A percentile compares a stretch with the other conserved stretches of the same genome.
Conservation (phyloP, 352 stramenopile genomes). For the Pythium phragmiticola region DNA sequence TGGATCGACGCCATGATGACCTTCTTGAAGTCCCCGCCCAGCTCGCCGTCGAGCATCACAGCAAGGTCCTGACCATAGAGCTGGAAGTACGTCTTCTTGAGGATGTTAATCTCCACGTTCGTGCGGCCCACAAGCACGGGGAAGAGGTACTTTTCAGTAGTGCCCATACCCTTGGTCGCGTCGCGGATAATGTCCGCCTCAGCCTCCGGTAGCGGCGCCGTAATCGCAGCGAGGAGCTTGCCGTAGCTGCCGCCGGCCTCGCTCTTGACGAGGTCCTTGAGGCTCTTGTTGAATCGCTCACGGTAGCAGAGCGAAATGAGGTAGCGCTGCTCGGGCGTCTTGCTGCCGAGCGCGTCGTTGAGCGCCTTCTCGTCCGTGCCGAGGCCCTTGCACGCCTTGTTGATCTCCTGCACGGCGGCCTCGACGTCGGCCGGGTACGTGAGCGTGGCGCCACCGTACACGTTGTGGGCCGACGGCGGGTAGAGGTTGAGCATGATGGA, state of each 20-base stretch:
- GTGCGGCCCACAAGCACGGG: constrained; percentile 63
- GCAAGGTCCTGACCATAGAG: constrained; percentile 58
- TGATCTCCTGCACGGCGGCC: constrained; percentile 47
- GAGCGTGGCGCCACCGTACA: constrained; percentile 49
- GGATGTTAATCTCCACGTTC: constrained; percentile 69
- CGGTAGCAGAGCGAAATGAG: constrained; percentile 68
- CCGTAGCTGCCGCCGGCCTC: constrained; percentile 67
- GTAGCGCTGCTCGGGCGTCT: constrained; percentile 58
- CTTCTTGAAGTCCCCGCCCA: constrained; percentile 74
- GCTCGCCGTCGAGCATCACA: constrained; percentile 53
- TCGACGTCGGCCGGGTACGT: constrained; percentile 51
- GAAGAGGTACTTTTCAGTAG: constrained; percentile 72
- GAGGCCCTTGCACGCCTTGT: constrained; percentile 64
- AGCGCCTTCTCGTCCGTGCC: constrained; percentile 61
- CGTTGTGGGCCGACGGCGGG: constrained; percentile 57
- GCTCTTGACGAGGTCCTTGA: constrained; percentile 61
- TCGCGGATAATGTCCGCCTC: constrained; percentile 62
- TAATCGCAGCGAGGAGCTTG: constrained; percentile 59
- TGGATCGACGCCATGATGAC: constrained; percentile 70
- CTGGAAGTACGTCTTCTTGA: constrained; percentile 81
- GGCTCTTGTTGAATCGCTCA: constrained; percentile 52
- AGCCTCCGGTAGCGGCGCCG: constrained; percentile 52
- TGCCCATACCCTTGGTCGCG: constrained; percentile 68
- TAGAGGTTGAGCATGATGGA: constrained; percentile 77
- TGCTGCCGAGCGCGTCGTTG: constrained; percentile 45